Evolutionary conservation across 371 early-diverging fungal species (phyloP), one percentile per base, ranked within the genome.

Genomic region (Globomyces sp.): DNA sequence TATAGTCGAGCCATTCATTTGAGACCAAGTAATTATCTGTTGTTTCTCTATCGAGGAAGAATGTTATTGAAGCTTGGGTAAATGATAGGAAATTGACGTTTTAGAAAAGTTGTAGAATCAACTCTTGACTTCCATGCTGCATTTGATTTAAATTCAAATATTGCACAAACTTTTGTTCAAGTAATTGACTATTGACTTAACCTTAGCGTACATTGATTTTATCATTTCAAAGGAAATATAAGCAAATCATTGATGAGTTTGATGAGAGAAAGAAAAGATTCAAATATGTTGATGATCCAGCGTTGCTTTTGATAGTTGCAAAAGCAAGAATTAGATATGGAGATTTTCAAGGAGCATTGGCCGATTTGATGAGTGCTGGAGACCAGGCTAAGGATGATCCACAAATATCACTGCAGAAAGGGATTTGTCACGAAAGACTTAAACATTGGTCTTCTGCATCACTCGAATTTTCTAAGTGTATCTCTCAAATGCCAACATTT

Each of bases 141-240:
- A 0, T 84, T 84, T 70, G 82, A 81, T 47, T 70, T 84, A 45
- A 84, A 82, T 64, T 68, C 84, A 3, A 70, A 71, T 10, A 84
- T 84, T 34, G 84, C 84, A 4, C 82, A 84, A 55, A 84, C 84
- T 1, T 77, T 80, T 53, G 62, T 80, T 3, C 83, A 83, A 70
- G 80, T 81, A 60, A 5, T 24, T 44, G 1, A 24, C 8, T 34
- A 43, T 59, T 51, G 5, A 57, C 2, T 24, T 24, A 24, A 24
- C 13, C 55, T 8, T 62, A 81, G 77, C 49, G 82, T 13, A 72
- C 75, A 0, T 53, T 84, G 8, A 79, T 84, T 43, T 63, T 84
- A 44, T 80, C 82, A 1, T 84, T 84, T 66, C 84, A 82, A 58
- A 60, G 81, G 10, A 78, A 80, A 59, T 82, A 78, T 63, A n/a